These are phyloP conservation scores for Fabrea salina DNA, from an alignment of 169 alveolate genomes.

Conservation along the genomic window DNA sequence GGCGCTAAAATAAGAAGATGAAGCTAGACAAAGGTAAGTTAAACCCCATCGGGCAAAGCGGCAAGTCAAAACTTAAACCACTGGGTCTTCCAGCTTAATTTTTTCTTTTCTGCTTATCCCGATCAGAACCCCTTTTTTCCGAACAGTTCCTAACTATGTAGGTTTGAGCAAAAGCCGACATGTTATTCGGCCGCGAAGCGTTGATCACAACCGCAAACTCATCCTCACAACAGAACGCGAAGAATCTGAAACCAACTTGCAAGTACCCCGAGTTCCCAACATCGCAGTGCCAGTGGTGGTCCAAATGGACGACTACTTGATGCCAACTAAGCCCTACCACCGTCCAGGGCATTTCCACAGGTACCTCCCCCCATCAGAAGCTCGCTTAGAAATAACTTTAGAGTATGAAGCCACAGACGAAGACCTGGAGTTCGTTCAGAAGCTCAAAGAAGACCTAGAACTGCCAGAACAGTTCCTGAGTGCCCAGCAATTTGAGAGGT, in stretches of 20 bases:
- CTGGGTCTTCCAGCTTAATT: no score
- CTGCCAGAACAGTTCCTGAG: background rate
- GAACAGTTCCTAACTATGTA: constrained; percentile 2
- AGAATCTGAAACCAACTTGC: background rate
- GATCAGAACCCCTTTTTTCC: background rate
- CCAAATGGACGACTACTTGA: background rate
- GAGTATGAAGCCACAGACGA: constrained; percentile 7
- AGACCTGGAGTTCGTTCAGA: background rate
- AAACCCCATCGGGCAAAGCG: background rate
- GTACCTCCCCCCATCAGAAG: background rate
- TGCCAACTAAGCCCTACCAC: background rate
- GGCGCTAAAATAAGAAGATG: constrained; percentile 4
- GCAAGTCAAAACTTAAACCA: no score
- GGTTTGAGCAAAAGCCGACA: constrained; percentile 18
- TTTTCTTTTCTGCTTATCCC: background rate
- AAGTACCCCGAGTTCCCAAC: background rate
- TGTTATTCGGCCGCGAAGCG: constrained; percentile 3
- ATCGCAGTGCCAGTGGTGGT: background rate
- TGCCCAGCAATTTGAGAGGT: background rate
- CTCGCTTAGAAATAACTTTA: background rate
- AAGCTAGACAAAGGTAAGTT: constrained; percentile 30
- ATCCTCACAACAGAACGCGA: constrained; percentile 5
- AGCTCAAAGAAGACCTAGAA: background rate
- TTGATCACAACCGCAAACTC: constrained; percentile 1
- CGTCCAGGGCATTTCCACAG: background rate